Evolutionary conservation across 352 stramenopile genomes (phyloP), one percentile per base, ranked within the genome.

Genomic region (Globisporangium paroecandrum): DNA sequence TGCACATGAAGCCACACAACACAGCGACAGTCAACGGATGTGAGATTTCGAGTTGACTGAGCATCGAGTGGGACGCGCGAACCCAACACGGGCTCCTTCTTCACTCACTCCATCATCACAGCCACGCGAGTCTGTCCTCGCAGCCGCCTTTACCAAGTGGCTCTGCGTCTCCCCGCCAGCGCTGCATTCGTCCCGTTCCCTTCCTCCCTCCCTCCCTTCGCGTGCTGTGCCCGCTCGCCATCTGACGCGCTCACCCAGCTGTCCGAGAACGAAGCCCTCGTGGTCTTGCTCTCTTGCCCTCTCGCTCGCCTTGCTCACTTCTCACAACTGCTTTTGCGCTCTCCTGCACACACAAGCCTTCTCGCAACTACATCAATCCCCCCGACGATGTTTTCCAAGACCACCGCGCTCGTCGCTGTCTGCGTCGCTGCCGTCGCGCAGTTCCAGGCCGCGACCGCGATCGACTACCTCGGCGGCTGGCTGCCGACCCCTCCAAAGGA

Each of bases 391-490:
- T 62, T 70, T 27, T 55, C 34, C 27, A 70, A 70, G 58, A 65
- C 65, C 38, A 49, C 57, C 55, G 47, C 57, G 29, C 65, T 70
- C 25, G 27, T 64, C 32, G 58, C 58, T 18, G 25, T 66, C 55
- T 69, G 55, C 55, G 29, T 58, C 38, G 55, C 57, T 4, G 55
- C 64, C 22, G 64, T 55, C 49, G 41, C 64, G 57, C 64, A 69
- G 29, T 60, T 69, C 34, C 64, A 65, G 10, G 24, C 64, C 43
- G 46, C 57, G 3, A 61, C 57, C 6, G 77, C 81, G 15, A 69
- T 78, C 51, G 77, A 91, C 72, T 89, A 93, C 75, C 64, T 78
- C 36, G 82, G 84, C 38, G 81, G 85, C 9, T 93, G 85, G 85
- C 29, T 85, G 24, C 66, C 78, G 24, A 76, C 77, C 4, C 65